Evolutionary conservation across 176 grass and related monocot species (phyloP), one percentile per base, ranked within the genome.

Genomic region (Melocanna baccifera): DNA sequence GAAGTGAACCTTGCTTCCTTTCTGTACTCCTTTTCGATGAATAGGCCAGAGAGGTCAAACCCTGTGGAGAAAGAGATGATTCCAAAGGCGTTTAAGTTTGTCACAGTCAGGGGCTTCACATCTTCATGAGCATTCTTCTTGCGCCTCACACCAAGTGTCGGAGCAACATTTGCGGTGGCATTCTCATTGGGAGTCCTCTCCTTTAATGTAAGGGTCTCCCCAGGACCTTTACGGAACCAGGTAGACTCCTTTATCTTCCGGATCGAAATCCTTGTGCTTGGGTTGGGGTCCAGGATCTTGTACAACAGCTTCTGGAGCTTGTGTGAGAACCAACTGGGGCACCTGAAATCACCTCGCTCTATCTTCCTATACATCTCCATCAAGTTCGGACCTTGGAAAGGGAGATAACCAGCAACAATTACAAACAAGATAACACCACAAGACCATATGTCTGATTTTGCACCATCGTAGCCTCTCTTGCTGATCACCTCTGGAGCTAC

Each of bases 361-460:
- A 97, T 92, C 86, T 83, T 94, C 65, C 64, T 67, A 67, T 97
- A 94, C 85, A 94, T 92, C 7, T 92, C 90, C 90, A 97, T 94
- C 81, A 97, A 43, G 84, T 94, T 97, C 58, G 63, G 62, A 26
- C 91, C 86, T 18, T 84, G 87, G 79, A 97, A 97, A 83, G 94
- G 94, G 68, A 97, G 90, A 81, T 90, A 91, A 18, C 92, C 92
- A 34, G 90, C 80, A 56, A 75, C 88, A 34, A 97, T 78, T 81
- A 94, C 92, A 83, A 94, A 97, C 6, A 97, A 51, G 81, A 97
- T 87, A 19, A 92, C 92, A 79, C 94, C 94, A 69, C 92, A 97
- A 10, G 94, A 97, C 94, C 94, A 97, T 22, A 91, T 91, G 52
- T 97, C 94, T 23, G 92, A 84, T 81, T 92, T 94, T 58, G 88